Base-by-base conservation (phyloP, 1,284 basidiomycete species). In the Naganishia sp. region DNA sequence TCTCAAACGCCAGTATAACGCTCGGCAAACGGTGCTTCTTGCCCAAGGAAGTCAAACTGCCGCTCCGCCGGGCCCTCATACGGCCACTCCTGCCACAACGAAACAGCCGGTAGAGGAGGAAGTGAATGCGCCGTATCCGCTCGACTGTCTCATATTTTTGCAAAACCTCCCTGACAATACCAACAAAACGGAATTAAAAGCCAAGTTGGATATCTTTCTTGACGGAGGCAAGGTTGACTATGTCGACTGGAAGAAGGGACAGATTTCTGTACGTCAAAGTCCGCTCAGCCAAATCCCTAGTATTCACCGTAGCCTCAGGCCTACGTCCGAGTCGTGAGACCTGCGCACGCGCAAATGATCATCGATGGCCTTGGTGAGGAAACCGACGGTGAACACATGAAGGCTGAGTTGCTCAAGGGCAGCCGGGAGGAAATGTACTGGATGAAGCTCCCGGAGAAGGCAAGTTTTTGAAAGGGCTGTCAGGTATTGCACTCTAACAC, bases 241-340 rank as follows among this genome's bases (percentile, higher is more conserved):
- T 50, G 68, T 67, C 9, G 68, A 69, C 28, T 69, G 68, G 68
- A 51, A 67, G n/a, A 69, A 69, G 51, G 68, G 68, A 2, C 54
- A 64, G n/a, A 63, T 64, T n/a, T 63, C 65, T 17, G 68, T 69
- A 45, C 31, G 68, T 39, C 9, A 39, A 39, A 39, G 7, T 39
- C 35, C 13, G 35, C 35, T 39, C 7, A 39, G 7, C 35, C 13
- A 9, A 39, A 39, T 9, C 35, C 7, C 35, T 9, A 39, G 10
- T 13, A 13, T 13, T 39, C 13, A 39, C 35, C 35, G 35, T 13
- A 9, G 2, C 31, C 17, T 31, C 32, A 69, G 68, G 65, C 65
- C 15, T 43, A 67, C 47, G 53, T 69, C 21, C 68, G 68, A 9
- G 51, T 67, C 18, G 43, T 46, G 9, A 53, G 17, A n/a, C 53